Percentiles rank a stretch among this genome's conserved stretches.
Conservation (phyloP, 805 yeast genomes). For the Metschnikowia dekortorum region DNA sequence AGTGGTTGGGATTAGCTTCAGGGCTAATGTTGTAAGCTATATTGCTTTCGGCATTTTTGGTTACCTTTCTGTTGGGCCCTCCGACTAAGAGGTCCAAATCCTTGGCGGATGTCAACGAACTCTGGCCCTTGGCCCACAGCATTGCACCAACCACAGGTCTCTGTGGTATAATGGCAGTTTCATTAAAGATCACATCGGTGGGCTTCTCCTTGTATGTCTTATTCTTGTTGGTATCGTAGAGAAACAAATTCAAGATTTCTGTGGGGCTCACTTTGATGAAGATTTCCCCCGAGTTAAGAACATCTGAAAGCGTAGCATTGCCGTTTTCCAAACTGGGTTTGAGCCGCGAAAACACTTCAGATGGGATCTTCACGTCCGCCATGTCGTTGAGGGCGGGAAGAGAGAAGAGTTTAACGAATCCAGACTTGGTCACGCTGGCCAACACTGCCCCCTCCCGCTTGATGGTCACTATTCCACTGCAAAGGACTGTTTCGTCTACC, state of each 20-base stretch:
- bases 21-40: conserved; percentile 46
- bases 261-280: conserved; percentile 52
- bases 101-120: conserved; percentile 51
- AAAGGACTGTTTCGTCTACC: conserved; percentile 45
- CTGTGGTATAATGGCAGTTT: conserved; percentile 61
- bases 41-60: conserved; percentile 56
- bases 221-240: conserved; percentile 19
- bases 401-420: conserved; percentile 44
- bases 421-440: conserved; percentile 42
- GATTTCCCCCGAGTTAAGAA: conserved; percentile 52
- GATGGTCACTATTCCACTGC: conserved; percentile 48
- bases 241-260: conserved; percentile 32
- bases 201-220: conserved; percentile 19
- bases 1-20: conserved; percentile 36
- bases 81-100: conserved; percentile 67
- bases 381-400: conserved; percentile 65
- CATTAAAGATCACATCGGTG: conserved; percentile 65
- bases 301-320: conserved; percentile 21
- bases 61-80: conserved; percentile 66
- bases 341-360: conserved; percentile 24
- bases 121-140: conserved; percentile 79
- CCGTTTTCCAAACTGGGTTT: conserved; percentile 20
- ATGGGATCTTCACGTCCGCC: conserved; percentile 37
- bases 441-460: conserved; percentile 44
- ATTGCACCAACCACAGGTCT: conserved; percentile 77